A percentile compares a stretch with the other conserved stretches of the same genome.
phyloP scores from a whole-genome alignment of 2,329 filamentous ascomycete species.

The Verticillium nubilum region DNA sequence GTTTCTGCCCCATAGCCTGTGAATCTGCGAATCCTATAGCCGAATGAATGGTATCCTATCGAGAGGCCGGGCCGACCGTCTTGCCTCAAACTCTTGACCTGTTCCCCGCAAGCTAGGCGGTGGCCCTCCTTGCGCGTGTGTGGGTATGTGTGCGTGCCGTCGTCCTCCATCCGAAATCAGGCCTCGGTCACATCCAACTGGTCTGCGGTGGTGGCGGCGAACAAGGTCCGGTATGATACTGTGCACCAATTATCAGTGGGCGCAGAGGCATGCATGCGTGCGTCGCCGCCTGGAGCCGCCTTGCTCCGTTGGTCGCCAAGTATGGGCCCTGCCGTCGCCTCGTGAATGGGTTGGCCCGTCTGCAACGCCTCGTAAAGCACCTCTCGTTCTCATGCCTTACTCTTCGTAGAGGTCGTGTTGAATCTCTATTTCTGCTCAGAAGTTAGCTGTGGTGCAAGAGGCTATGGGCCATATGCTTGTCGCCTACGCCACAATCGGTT shows the following conservation, averaged over 20 bases:
- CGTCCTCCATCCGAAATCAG: background rate
- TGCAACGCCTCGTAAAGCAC: background rate
- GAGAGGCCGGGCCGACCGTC: background rate
- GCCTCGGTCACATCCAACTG: background rate
- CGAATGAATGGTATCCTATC: background rate
- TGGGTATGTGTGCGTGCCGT: background rate
- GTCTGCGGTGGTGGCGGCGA: slow-evolving; percentile 6
- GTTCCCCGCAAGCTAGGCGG: background rate
- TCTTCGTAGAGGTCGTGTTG: slow-evolving; percentile 44
- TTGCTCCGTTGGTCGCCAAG: background rate
- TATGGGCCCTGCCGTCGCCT: background rate
- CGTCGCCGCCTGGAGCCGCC: background rate
- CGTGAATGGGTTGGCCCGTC: background rate
- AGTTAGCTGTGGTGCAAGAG: slow-evolving; percentile 10
- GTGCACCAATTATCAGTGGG: slow-evolving; percentile 11
- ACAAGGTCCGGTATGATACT: background rate
- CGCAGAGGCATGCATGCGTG: slow-evolving; percentile 8
- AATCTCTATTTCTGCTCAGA: slow-evolving; percentile 39
- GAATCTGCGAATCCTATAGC: background rate
- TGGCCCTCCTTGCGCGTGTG: background rate
- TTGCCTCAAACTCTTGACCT: background rate
- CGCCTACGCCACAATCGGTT: slow-evolving; percentile 63
- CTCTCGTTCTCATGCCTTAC: background rate
- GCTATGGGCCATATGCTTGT: background rate
- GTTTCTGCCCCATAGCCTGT: background rate